Conservation (phyloP, 306 rosid genomes). For the Myrica gale region DNA sequence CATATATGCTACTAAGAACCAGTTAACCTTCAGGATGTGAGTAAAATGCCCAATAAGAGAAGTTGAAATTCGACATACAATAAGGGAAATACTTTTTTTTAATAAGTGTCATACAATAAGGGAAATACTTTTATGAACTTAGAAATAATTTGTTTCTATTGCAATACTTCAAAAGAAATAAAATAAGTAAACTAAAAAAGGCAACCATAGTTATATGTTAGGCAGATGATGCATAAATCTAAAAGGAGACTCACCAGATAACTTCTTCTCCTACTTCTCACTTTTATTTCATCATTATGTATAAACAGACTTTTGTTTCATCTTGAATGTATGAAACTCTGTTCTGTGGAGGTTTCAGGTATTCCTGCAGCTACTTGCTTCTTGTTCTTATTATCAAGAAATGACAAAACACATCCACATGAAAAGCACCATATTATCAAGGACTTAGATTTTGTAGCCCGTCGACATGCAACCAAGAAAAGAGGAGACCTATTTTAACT, state of each 20-base stretch:
- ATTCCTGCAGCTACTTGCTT: background rate
- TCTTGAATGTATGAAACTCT: background rate
- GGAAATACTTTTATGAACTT: background rate
- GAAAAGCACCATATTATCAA: background rate
- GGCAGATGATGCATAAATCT: background rate
- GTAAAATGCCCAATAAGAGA: background rate
- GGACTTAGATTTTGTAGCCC: background rate
- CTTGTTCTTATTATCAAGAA: background rate
- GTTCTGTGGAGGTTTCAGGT: background rate
- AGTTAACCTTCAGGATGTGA: no score
- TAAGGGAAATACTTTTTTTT: constrained; percentile 12
- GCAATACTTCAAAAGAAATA: no score
- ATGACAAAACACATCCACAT: background rate
- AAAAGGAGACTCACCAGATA: constrained; percentile 59
- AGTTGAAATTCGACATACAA: background rate
- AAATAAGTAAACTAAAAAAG: background rate
- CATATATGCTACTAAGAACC: background rate
- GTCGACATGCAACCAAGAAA: no score
- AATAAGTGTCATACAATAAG: background rate
- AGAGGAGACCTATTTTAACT: no score
- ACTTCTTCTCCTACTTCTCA: background rate
- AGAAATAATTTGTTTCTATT: no score
- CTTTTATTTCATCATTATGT: no score
- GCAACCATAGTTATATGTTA: constrained; percentile 13
- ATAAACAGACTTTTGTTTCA: background rate